Base-by-base conservation (phyloP, 164 flowering plant genomes). In the Aristolochia californica region DNA sequence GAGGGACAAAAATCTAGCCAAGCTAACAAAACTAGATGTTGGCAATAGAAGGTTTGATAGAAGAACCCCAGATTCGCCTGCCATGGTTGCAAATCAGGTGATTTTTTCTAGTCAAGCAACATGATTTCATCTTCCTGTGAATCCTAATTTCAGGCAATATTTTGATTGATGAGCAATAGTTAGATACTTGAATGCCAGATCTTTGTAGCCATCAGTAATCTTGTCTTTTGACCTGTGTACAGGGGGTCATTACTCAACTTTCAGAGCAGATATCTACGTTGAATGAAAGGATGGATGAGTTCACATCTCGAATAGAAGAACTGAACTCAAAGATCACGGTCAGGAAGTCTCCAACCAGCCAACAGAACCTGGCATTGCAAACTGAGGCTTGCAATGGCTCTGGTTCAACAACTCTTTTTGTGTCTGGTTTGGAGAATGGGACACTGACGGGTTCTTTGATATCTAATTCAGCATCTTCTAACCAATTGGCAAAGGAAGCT, bases 251-350 rank as follows among this genome's bases (percentile, higher is more conserved):
- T 21, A 72, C 78, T 57, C 97, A 82, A 43, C 91, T 90, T 47
- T 87, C 96, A 3, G 99, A 90, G 48, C 99, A 90, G 67, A 90
- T 94, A 38, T 81, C 96, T 14, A 78, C 91, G 0, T 71, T 90
- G 24, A 80, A 79, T 72, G 96, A 90, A 57, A 72, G 96, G 59
- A 84, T 94, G 85, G 96, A 90, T 72, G 99, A 84, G 61, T 90
- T 94, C 64, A 80, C 96, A 40, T 72, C 69, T 45, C 80, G 72
- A 14, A 73, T 94, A 48, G 99, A 87, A 69, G 96, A 87, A 75
- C 73, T 94, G 47, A 94, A 78, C 68, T 78, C 89, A 51, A 85
- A 78, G 70, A 69, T 90, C 44, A 68, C 61, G 1, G 43, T 64
- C 13, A 80, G 74, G 69, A 80, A 62, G 43, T 66, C 52, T 64